Evolutionary conservation across 441 rosid genomes (phyloP).

Genomic region (Adansonia gregorii): DNA sequence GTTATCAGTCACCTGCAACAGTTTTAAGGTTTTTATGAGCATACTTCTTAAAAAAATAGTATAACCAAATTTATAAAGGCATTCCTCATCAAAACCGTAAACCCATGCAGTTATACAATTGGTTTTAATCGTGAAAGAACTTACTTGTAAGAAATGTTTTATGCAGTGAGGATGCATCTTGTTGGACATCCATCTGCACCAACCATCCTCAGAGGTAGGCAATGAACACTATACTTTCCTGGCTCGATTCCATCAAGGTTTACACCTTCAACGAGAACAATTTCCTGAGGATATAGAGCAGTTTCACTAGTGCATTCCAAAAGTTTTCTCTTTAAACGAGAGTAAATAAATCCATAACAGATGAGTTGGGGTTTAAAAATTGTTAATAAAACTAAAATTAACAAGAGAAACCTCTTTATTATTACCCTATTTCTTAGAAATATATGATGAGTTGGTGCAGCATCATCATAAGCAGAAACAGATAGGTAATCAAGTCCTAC

Average conservation of each 20-base stretch:
- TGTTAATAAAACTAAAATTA: neutral
- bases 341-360: neutral
- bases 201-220: slow-evolving; percentile 36
- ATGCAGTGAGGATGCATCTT: slow-evolving; percentile 40
- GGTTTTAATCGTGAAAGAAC: slow-evolving; percentile 1
- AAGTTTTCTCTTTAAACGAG: neutral
- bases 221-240: slow-evolving; percentile 33
- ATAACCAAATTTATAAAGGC: neutral
- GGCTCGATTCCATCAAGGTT: slow-evolving; percentile 33
- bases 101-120: neutral
- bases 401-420: slow-evolving; percentile 2
- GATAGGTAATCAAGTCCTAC: slow-evolving; percentile 62
- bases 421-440: slow-evolving; percentile 50
- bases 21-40: neutral
- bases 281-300: slow-evolving; percentile 20
- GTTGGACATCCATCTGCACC: slow-evolving; percentile 36
- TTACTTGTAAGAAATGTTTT: neutral
- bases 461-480: slow-evolving; percentile 45
- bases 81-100: neutral
- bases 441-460: slow-evolving; percentile 41
- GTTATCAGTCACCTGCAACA: slow-evolving; percentile 1
- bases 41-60: neutral
- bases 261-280: slow-evolving; percentile 35
- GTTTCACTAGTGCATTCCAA: neutral
- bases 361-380: neutral